Base-by-base conservation (phyloP, 1,139 yeast species). In the Insectozyma bohioensis region DNA sequence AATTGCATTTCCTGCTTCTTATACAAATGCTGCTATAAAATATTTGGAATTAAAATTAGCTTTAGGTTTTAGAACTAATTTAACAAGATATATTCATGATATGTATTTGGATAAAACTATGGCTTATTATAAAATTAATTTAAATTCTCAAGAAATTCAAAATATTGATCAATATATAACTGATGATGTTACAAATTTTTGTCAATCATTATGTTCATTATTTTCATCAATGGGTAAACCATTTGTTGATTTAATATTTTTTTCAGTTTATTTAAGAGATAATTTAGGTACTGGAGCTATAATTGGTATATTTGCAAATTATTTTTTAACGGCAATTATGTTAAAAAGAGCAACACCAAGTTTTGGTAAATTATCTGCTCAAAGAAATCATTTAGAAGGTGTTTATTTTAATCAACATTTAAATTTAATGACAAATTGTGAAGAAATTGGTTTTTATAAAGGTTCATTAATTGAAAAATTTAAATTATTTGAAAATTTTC, bases 181-280 rank as follows among this genome's bases (percentile, higher is more conserved):
- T 3, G 83, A 85, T 38, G 97, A 90, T 58, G 76, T 90, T 28
- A 74, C 85, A 18, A 75, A 82, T 52, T 90, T 90, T 58, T 80
- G 92, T 51, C 88, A 81, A 48, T 80, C 95, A 0, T 77, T 88
- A 20, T 84, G 95, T 33, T 80, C 92, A 1, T 72, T 90, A 34
- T 87, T 87, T 55, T 85, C 96, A 4, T 84, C 81, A 49, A 78
- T 88, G 65, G 97, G 97, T 31, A 90, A 90, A 56, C 97, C 97
- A 14, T 74, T 85, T 36, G 84, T 88, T 38, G 97, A 90, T 56
- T 65, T 90, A 51, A 72, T 86, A n/a, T 82, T 90, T 50, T 90
- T 90, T 60, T 79, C 95, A 0, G 77, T 85, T 22, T 94, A 90
- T 59, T 71, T 90, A 46, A 68, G 95, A 45, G 90, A 83, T 51